Conservation (phyloP, 148 eudicot species). For the Vaccinium vitisidaea region DNA sequence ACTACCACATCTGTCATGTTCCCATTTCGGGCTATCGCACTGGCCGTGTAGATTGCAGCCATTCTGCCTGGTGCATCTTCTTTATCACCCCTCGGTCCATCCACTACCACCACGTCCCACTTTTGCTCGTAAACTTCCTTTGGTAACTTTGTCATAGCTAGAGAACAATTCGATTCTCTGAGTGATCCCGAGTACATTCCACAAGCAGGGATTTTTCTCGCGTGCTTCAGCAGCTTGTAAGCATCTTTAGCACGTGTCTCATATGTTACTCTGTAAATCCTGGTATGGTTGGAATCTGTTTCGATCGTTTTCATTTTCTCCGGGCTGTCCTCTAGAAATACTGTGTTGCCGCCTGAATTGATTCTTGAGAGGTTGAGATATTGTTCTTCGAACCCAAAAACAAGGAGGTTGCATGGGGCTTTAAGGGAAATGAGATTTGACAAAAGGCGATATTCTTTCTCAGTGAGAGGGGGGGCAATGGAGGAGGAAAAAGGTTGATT, state of each 20-base stretch:
- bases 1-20: conserved; percentile 67
- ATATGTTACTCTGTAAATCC: conserved; percentile 47
- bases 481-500: conserved; percentile 1
- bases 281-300: conserved; percentile 33
- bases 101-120: conserved; percentile 88
- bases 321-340: conserved; percentile 56
- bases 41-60: conserved; percentile 75
- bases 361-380: conserved; percentile 45
- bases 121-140: conserved; percentile 45
- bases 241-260: conserved; percentile 69
- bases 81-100: conserved; percentile 69
- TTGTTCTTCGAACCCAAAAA: conserved; percentile 67
- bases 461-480: conserved; percentile 27
- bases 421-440: conserved; percentile 41
- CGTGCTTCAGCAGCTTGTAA: conserved; percentile 58
- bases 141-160: conserved; percentile 60
- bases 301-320: conserved; percentile 26
- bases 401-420: conserved; percentile 80
- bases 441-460: conserved; percentile 59
- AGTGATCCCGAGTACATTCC: conserved; percentile 25
- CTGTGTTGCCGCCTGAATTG: conserved; percentile 61
- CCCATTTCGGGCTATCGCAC: conserved; percentile 64
- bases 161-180: conserved; percentile 46
- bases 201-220: conserved; percentile 51
- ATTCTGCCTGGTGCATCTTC: conserved; percentile 82